phyloP scores from a whole-genome alignment of 257 asterid genomes.

The Solanum arcanum region DNA sequence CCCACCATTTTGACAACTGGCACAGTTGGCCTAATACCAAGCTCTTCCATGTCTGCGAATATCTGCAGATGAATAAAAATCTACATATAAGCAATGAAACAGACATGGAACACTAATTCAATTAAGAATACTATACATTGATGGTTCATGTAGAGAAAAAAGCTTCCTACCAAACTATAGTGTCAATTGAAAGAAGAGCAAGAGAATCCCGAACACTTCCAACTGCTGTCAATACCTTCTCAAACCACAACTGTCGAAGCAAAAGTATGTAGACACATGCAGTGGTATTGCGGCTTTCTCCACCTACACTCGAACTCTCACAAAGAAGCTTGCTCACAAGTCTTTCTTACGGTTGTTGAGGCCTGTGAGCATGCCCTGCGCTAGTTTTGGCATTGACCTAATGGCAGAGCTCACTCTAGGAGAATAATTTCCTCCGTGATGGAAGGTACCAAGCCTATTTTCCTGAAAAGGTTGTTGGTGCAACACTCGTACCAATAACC shows the following conservation, averaged over 20 bases:
- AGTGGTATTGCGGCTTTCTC: background rate
- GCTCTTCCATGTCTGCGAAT: constrained; percentile 99
- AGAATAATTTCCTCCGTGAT: background rate
- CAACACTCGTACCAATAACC: background rate
- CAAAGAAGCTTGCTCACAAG: background rate
- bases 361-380: background rate
- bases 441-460: background rate
- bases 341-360: background rate
- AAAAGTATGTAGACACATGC: background rate
- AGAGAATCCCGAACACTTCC: background rate
- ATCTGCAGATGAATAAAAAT: constrained; percentile 23
- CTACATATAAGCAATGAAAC: background rate
- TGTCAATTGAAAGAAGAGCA: background rate
- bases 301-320: background rate
- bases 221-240: background rate
- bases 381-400: background rate
- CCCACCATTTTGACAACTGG: constrained; percentile 63
- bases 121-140: background rate
- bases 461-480: background rate
- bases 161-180: background rate
- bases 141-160: background rate
- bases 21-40: constrained; percentile 56
- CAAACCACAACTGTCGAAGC: background rate
- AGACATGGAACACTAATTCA: background rate
- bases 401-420: background rate